Evolutionary conservation across 2,329 filamentous ascomycete genomes (phyloP).

Genomic region (Microcera coccophila): DNA sequence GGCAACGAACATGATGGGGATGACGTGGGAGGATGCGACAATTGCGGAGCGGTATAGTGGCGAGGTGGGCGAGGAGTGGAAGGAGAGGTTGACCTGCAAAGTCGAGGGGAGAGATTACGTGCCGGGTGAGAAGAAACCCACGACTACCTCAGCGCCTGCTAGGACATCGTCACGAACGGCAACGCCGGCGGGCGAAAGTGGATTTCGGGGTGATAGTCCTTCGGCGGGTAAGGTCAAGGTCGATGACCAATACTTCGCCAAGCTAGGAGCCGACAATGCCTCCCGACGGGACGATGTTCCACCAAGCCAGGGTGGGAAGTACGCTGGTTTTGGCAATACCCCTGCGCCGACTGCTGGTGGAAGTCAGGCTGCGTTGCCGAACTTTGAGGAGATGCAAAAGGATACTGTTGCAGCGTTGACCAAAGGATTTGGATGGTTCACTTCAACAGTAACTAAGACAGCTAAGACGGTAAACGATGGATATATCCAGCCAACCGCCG

Average conservation of each 20-base stretch:
- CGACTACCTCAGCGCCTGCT: constrained; percentile 25
- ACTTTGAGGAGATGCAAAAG: constrained; percentile 82
- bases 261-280: constrained; percentile 79
- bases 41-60: constrained; percentile 88
- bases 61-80: constrained; percentile 91
- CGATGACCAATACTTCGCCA: constrained; percentile 87
- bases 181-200: constrained; percentile 40
- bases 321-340: constrained; percentile 81
- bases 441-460: constrained; percentile 80
- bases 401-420: constrained; percentile 85
- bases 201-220: constrained; percentile 40
- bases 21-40: constrained; percentile 79
- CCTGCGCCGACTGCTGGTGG: constrained; percentile 50
- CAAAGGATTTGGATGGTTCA: constrained; percentile 94
- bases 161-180: constrained; percentile 37
- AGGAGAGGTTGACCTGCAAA: constrained; percentile 81
- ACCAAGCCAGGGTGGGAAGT: constrained; percentile 90
- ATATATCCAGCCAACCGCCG: constrained; percentile 89
- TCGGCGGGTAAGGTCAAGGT: constrained; percentile 53
- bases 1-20: constrained; percentile 61
- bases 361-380: constrained; percentile 51
- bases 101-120: constrained; percentile 87
- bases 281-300: constrained; percentile 67
- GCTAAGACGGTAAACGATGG: constrained; percentile 88
- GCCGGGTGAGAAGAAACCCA: constrained; percentile 59